A percentile compares a stretch with the other conserved stretches of the same genome.
Evolutionary conservation across 2,329 filamentous ascomycete species (phyloP).

Genomic region (Mollisia scopiformis): DNA sequence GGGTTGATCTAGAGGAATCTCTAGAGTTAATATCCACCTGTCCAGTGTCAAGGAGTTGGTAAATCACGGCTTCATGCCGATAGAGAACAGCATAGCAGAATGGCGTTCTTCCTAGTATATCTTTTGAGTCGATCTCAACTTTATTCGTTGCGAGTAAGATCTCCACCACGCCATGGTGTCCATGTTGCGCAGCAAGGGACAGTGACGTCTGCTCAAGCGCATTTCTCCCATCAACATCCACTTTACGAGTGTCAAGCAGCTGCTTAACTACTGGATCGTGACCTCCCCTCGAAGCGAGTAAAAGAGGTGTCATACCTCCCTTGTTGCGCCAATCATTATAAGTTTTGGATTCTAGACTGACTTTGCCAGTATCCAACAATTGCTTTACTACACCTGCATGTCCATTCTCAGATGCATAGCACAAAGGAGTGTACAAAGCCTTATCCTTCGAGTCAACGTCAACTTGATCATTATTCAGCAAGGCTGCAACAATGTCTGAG

Average conservation of each 20-base stretch:
- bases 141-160: neutral
- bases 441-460: neutral
- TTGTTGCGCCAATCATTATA: too few species aligned
- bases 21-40: too few species aligned
- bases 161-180: neutral
- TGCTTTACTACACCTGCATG: neutral
- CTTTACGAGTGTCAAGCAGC: neutral
- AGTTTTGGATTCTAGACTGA: too few species aligned
- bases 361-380: too few species aligned
- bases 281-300: constrained; percentile 9
- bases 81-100: neutral
- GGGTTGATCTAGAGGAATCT: too few species aligned
- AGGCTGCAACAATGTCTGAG: neutral
- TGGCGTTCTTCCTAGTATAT: neutral
- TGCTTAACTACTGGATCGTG: neutral
- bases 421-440: neutral
- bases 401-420: neutral
- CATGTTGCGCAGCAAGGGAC: constrained; percentile 10
- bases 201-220: neutral
- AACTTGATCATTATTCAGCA: neutral
- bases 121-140: neutral
- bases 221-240: neutral
- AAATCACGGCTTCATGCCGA: too few species aligned
- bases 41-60: too few species aligned
- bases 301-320: neutral